Base-by-base conservation (phyloP, 1,284 basidiomycete genomes). In the Ceratobasidium papillatum region DNA sequence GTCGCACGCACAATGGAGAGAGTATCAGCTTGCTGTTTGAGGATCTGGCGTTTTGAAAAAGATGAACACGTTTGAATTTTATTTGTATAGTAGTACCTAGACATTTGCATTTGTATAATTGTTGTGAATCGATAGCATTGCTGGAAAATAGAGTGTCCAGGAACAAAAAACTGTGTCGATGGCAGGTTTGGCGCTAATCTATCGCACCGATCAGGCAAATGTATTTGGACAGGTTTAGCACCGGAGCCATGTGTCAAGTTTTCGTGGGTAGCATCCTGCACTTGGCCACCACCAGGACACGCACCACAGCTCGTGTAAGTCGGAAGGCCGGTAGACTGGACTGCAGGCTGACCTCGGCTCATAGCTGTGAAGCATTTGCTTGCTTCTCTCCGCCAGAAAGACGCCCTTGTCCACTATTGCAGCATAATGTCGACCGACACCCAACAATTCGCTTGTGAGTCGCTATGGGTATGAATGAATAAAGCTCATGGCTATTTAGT, bases 1-100 rank as follows among this genome's bases (percentile, higher is more conserved):
- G 98, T 61, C 86, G 97, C 78, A 98, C 96, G 25, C 97, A 99
- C 84, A 99, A 99, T 78, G 97, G 97, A 77, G 93, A 98, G 85
- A 93, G 92, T 77, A 94, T 94, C 78, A 92, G 91, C 77, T 81
- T 93, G 61, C 83, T 94, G n/a, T 94, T 94, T 78, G 91, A 90
- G 47, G 92, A 93, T 59, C 34, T 71, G 36, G 38, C 66, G 4
- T 11, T 77, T 93, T 90, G 89, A 85, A 88, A 22, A 41, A 88
- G 63, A 38, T n/a, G 22, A 5, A 45, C 11, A 25, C 30, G 27
- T n/a, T 25, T 27, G 54, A 45, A 61, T 41, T 51, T 4, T 56
- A 43, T 43, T 59, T 68, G 66, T 71, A 71, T 36, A 19, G 17
- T 71, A 68, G 66, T 52, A 71, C n/a, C 25, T 59, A 59, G 66